Evolutionary conservation across 169 alveolate genomes (phyloP).

Genomic region (Eimeria maxima): DNA sequence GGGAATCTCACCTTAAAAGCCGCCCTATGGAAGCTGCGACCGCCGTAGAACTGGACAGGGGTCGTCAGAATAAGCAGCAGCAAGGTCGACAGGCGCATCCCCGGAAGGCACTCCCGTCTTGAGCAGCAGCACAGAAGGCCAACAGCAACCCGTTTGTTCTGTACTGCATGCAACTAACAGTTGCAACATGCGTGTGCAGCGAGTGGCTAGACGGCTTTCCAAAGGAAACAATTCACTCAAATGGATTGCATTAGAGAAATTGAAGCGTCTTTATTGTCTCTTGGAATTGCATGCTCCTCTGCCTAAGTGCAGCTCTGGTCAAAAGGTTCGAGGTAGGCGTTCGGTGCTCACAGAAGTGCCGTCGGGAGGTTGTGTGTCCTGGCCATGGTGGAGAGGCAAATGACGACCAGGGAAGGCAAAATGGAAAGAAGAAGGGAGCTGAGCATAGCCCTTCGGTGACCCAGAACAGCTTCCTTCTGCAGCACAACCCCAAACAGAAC

Average conservation of each 20-base stretch:
- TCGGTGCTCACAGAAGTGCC: neutral
- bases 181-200: neutral
- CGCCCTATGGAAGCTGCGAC: constrained; percentile 56
- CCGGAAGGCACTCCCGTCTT: constrained; percentile 67
- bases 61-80: constrained; percentile 71
- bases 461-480: constrained; percentile 64
- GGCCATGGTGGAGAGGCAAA: constrained; percentile 54
- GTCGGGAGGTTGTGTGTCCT: constrained; percentile 58
- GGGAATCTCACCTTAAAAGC: constrained; percentile 15
- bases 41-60: constrained; percentile 77
- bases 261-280: neutral
- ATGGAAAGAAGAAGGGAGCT: constrained; percentile 14
- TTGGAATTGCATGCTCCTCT: neutral
- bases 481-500: neutral
- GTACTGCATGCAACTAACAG: neutral
- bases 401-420: constrained; percentile 15
- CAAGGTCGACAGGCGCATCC: constrained; percentile 36
- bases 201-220: neutral
- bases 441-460: neutral
- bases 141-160: neutral
- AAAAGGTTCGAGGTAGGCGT: neutral
- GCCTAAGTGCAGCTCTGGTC: neutral
- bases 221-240: neutral
- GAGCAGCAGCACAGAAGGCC: neutral
- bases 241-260: neutral